Percentiles rank a stretch among this genome's conserved stretches.
Evolutionary conservation across 805 yeast genomes (phyloP).

Genomic region (Wickerhamiella kurtzmanii): DNA sequence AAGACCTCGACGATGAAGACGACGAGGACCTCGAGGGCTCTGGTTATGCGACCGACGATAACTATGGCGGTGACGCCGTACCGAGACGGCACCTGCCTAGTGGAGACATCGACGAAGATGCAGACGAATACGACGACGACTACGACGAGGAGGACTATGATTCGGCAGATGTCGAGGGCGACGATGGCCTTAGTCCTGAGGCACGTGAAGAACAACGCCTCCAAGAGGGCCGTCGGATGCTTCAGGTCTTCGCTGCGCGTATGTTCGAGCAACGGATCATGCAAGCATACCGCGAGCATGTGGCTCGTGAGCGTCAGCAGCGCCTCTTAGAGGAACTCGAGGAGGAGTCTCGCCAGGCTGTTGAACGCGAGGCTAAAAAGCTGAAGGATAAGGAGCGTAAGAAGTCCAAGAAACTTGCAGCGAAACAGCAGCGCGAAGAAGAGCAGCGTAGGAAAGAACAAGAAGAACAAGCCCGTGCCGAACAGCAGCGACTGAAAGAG

Average conservation of each 20-base stretch:
- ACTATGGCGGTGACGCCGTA: conserved; percentile 19
- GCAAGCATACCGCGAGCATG: conserved; percentile 63
- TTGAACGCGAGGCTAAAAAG: conserved; percentile 25
- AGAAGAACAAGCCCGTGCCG: conserved; percentile 23
- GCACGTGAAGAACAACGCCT: conserved; percentile 42
- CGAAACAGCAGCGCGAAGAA: conserved; percentile 29
- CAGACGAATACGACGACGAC: conserved; percentile 24
- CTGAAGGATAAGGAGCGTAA: conserved; percentile 30
- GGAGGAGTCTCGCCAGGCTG: conserved; percentile 20
- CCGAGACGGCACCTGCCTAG: not conserved
- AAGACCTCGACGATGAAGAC: conserved; percentile 14
- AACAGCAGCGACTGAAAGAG: conserved; percentile 18
- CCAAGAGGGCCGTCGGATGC: conserved; percentile 66
- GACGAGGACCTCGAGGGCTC: conserved; percentile 8
- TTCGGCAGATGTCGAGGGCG: conserved; percentile 25
- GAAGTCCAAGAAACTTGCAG: conserved; percentile 30
- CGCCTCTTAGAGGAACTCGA: conserved; percentile 26
- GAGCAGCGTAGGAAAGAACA: conserved; percentile 26
- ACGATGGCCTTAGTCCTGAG: conserved; percentile 30
- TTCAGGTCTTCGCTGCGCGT: conserved; percentile 68
- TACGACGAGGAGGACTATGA: conserved; percentile 22
- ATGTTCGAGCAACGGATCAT: conserved; percentile 61
- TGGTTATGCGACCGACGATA: conserved; percentile 5
- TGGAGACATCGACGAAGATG: conserved; percentile 23
- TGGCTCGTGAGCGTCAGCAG: conserved; percentile 52